Base-by-base conservation (phyloP, 768 basidiomycete species). In the Amanita pallidorosea region DNA sequence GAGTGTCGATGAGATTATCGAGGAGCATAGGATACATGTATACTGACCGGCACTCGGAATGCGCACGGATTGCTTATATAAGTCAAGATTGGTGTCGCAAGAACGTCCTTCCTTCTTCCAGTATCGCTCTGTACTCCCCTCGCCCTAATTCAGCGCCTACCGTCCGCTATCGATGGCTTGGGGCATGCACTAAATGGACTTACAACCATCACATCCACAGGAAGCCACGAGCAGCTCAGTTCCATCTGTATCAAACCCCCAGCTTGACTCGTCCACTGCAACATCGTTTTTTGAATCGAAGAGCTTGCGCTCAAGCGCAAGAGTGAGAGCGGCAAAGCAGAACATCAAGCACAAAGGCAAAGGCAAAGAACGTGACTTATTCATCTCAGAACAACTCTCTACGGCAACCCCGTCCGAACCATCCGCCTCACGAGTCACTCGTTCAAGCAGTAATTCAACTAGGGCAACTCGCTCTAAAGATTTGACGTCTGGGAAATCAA, bases 141-240 rank as follows among this genome's bases (percentile, higher is more conserved):
- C 56, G 60, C 56, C 58, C 56, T 59, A 60, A 53, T 62, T 64
- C 60, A 63, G 61, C 61, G 59, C 65, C 65, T 64, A 66, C 58
- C 69, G 60, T 62, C 64, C 61, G 61, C 70, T 64, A 78, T 85
- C 85, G 81, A 89, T 89, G 86, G 86, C 86, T 82, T 81, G 79
- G 80, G 68, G 81, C 76, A 81, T 77, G 73, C 73, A 79, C 84
- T 88, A 88, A 88, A 89, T 89, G 87, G 87, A 89, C 83, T 80
- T 84, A 80, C 77, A 78, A 85, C 78, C 75, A 71, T 69, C 68
- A 63, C 70, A 85, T 74, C 72, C 75, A 62, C 76, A 76, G 74
- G 79, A 81, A 79, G 80, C 81, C 77, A 77, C 76, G 67, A 75
- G 71, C 71, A 79, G 75, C 77, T 76, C 79, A 67, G 81, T 75